Evolutionary conservation across 768 basidiomycete species (phyloP), one percentile per base, ranked within the genome.

Genomic region (Mycena olivaceomarginata): DNA sequence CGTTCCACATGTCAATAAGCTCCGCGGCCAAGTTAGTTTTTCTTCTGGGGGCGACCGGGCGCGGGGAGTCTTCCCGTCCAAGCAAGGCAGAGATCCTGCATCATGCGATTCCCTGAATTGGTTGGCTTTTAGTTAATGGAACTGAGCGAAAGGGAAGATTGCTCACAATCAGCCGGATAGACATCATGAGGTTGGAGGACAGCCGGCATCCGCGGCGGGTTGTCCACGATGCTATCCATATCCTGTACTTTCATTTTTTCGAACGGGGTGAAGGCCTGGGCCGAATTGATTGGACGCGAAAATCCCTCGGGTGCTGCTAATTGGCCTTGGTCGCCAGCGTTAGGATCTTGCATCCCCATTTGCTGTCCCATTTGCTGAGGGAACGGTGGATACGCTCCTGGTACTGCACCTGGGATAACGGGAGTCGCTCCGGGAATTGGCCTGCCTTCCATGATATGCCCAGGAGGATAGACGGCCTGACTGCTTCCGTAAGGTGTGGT

Each of bases 11-110:
- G 77, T 96, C 92, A 78, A 97, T 87, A 41, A 97, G 89, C 82
- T 95, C 94, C n/a, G 91, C 91, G 13, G 91, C 85, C 62, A 96
- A 87, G 13, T 85, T 87, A 31, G 94, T 90, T 16, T 16, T 92
- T 91, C 80, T 90, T 92, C 13, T 92, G 91, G 40, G 88, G 82
- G 72, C 87, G 87, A 20, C 91, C 91, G 2, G 92, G 90, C 39
- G 94, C 89, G 4, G 95, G 95, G 71, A 96, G 89, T 76, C 91
- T 92, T n/a, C 94, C 94, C 20, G 90, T 89, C 96, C 96, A 97
- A 0, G 94, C 93, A 37, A 94, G 88, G 12, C 91, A 89, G 31
- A 97, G 82, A 82, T 97, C 96, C 94, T 92, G 91, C 89, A 94
- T 94, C 80, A 95, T 91, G 67, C 96, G 88, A 77, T 90, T 91